Base-by-base conservation (phyloP, 208 protist genomes). In the Crithidia brevicula region DNA sequence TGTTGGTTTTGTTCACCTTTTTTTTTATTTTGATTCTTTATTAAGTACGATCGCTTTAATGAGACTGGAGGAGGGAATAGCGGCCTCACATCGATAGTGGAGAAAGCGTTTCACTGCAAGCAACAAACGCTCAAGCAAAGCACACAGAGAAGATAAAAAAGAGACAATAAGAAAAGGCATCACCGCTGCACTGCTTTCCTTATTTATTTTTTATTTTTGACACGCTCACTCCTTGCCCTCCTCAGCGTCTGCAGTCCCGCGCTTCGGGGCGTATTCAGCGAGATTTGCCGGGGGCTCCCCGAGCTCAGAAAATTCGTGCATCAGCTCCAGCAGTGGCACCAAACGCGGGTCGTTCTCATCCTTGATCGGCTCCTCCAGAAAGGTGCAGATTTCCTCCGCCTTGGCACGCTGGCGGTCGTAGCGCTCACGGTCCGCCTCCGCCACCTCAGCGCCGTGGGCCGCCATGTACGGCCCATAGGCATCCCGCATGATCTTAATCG, bases 251-350 rank as follows among this genome's bases (percentile, higher is more conserved):
- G 20, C 20, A n/a, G 8, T 22, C 1, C 30, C 23, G 31, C 47
- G 27, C 56, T 60, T 72, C 15, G 73, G 67, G 4, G 78, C 72
- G 51, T 77, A 91, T 1, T 66, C 16, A 9, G 72, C 47, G 0
- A 86, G 51, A n/a, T 81, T 59, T 22, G 67, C 65, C 25, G 89
- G 89, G 6, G 83, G 82, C 33, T 88, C 77, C 13, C 82, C 86
- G 10, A 95, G 67, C 28, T 88, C 77, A 9, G 84, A 82, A 60
- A 86, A 91, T 69, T 91, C 70, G 73, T 88, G 74, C 78, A 91
- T 85, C 20, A 90, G 53, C 54, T 88, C 74, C 50, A 90, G 49
- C 62, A 94, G 62, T 20, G 61, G 45, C 10, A 62, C 67, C 6
- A 91, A 56, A 28, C 85, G 84, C 10, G 70, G 64, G 18, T 80